Conservation (phyloP, 345 rosid species). For the Eucalyptus paniculata region DNA sequence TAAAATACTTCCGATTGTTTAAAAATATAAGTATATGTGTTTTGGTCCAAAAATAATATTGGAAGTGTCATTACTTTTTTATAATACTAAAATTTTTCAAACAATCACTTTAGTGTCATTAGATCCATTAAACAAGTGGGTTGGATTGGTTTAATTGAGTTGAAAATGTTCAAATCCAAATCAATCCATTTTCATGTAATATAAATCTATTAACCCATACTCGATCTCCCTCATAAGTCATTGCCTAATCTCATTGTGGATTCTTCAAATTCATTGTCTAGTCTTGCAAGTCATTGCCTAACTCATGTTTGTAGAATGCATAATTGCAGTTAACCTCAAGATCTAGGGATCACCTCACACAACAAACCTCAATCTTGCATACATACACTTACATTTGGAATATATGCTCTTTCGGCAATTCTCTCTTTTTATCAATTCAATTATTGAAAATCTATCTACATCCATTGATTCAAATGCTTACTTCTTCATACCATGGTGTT, state of each 20-base stretch:
- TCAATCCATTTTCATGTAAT: too few relatives aligned
- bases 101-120: not conserved
- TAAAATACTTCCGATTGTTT: not conserved
- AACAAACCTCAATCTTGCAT: not conserved
- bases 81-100: not conserved
- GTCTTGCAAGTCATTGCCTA: not conserved
- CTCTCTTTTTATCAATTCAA: not conserved
- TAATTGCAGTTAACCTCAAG: not conserved
- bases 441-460: not conserved
- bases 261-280: not conserved
- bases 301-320: not conserved
- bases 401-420: not conserved
- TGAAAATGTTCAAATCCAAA: not conserved
- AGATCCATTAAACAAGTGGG: not conserved
- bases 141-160: not conserved
- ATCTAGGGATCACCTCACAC: not conserved
- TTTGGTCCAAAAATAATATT: not conserved
- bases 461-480: not conserved
- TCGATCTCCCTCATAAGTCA: not conserved
- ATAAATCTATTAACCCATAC: too few relatives aligned
- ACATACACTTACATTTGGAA: not conserved
- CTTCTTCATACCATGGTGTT: not conserved
- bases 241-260: not conserved
- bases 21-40: not conserved
- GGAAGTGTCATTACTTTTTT: not conserved